Percentiles rank a stretch among this genome's conserved stretches.
These are phyloP conservation scores for Globisporangium paroecandrum DNA, from an alignment of 352 stramenopile genomes.

Conservation along the genomic window DNA sequence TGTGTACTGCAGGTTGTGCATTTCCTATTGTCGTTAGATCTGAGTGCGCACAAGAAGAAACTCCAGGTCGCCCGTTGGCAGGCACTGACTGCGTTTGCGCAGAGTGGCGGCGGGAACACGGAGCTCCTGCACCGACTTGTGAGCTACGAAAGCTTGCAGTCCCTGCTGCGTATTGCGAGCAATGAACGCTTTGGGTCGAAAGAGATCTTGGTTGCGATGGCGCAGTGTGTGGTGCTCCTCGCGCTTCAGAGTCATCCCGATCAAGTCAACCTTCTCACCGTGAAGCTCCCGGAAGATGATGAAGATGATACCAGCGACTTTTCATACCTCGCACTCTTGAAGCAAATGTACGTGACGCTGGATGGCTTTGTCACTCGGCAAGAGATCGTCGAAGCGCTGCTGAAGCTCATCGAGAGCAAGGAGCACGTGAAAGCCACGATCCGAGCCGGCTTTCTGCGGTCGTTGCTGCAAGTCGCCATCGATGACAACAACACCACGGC, in stretches of 20 bases:
- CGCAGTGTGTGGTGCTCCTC: conserved; percentile 33
- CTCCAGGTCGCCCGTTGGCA: conserved; percentile 16
- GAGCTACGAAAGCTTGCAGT: conserved; percentile 9
- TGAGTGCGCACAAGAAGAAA: conserved; percentile 17
- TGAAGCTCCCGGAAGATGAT: conserved; percentile 10
- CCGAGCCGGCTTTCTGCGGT: conserved; percentile 33
- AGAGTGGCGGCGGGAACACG: background rate
- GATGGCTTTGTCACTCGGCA: conserved; percentile 21
- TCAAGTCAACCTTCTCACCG: background rate
- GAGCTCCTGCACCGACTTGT: background rate
- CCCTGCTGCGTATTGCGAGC: conserved; percentile 25
- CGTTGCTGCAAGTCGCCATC: conserved; percentile 45
- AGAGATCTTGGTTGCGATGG: conserved; percentile 34
- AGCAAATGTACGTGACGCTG: conserved; percentile 77
- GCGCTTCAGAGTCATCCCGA: background rate
- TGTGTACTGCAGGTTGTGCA: background rate
- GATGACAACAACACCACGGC: conserved; percentile 17
- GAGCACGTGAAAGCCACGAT: conserved; percentile 48
- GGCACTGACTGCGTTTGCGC: conserved; percentile 15
- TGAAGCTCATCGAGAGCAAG: conserved; percentile 32
- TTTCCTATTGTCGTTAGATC: conserved; percentile 8
- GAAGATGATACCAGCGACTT: background rate
- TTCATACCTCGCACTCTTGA: conserved; percentile 46
- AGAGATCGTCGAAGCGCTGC: conserved; percentile 30
- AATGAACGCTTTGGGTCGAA: conserved; percentile 31